A percentile compares a stretch with the other conserved stretches of the same genome.
phyloP scores from a whole-genome alignment of 2,329 filamentous ascomycete species.

The Colletotrichum sp. region DNA sequence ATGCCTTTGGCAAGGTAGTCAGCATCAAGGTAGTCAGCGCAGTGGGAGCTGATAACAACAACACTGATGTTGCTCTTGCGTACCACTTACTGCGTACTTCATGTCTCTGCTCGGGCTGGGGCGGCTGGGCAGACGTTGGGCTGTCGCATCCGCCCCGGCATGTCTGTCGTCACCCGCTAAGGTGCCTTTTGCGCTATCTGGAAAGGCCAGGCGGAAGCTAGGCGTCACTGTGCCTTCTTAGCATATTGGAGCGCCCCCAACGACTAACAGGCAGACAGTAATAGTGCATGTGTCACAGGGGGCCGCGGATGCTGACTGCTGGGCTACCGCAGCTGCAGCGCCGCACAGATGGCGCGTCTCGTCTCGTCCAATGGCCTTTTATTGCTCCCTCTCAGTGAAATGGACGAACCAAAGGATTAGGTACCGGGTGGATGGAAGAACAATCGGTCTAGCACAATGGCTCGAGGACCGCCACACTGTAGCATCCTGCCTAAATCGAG shows the following conservation, averaged over 20 bases:
- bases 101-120: not conserved
- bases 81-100: not conserved
- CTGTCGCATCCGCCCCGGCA: not conserved
- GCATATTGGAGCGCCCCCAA: not conserved
- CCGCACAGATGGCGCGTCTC: conserved; percentile 16
- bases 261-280: not conserved
- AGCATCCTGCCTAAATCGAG: not conserved
- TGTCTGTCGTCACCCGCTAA: not conserved
- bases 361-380: not conserved
- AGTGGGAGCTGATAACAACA: not conserved
- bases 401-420: not conserved
- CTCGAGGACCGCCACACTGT: not conserved
- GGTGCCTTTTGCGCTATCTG: not conserved
- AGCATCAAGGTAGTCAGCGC: not conserved
- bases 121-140: not conserved
- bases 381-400: not conserved
- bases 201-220: not conserved
- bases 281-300: not conserved
- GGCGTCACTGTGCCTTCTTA: not conserved
- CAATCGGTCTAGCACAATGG: not conserved
- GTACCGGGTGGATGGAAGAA: not conserved
- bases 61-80: not conserved
- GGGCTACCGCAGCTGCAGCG: not conserved
- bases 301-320: not conserved
- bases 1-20: not conserved